phyloP scores from a whole-genome alignment of 2,329 filamentous ascomycete genomes.

The Dothistroma septosporum region DNA sequence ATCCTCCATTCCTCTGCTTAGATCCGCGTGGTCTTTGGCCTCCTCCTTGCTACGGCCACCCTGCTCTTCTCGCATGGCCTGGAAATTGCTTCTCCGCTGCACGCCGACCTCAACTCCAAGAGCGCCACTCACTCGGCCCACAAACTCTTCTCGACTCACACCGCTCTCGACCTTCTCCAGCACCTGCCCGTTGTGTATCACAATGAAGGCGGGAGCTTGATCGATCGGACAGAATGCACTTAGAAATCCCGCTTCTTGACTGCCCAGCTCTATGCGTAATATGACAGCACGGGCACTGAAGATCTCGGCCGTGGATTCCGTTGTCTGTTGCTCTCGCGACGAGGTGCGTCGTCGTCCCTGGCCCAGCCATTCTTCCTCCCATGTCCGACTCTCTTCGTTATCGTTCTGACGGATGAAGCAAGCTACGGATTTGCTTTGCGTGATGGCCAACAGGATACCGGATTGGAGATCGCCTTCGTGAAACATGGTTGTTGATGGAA shows the following conservation, averaged over 20 bases:
- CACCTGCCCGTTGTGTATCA: slow-evolving; percentile 71
- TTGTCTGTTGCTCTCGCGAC: neutral
- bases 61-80: slow-evolving; percentile 9
- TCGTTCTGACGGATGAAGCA: slow-evolving; percentile 75
- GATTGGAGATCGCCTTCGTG: slow-evolving; percentile 74
- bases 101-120: slow-evolving; percentile 32
- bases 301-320: slow-evolving; percentile 32
- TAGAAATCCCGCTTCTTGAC: slow-evolving; percentile 76
- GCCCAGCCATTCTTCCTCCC: slow-evolving; percentile 34
- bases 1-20: neutral
- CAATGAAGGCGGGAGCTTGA: slow-evolving; percentile 70
- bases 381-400: slow-evolving; percentile 58
- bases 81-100: slow-evolving; percentile 9
- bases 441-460: slow-evolving; percentile 72
- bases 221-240: slow-evolving; percentile 78
- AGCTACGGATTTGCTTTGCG: slow-evolving; percentile 70
- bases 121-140: slow-evolving; percentile 50
- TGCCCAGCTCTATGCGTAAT: slow-evolving; percentile 66
- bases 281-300: slow-evolving; percentile 63
- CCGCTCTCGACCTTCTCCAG: slow-evolving; percentile 70
- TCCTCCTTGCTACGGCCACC: slow-evolving; percentile 2
- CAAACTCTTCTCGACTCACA: slow-evolving; percentile 60
- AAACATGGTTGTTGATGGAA: slow-evolving; percentile 59
- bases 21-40: neutral
- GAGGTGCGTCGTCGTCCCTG: slow-evolving; percentile 1